A percentile compares a stretch with the other conserved stretches of the same genome.
These are phyloP conservation scores for Cornus suecica DNA, from an alignment of 148 eudicot genomes.

Conservation along the genomic window DNA sequence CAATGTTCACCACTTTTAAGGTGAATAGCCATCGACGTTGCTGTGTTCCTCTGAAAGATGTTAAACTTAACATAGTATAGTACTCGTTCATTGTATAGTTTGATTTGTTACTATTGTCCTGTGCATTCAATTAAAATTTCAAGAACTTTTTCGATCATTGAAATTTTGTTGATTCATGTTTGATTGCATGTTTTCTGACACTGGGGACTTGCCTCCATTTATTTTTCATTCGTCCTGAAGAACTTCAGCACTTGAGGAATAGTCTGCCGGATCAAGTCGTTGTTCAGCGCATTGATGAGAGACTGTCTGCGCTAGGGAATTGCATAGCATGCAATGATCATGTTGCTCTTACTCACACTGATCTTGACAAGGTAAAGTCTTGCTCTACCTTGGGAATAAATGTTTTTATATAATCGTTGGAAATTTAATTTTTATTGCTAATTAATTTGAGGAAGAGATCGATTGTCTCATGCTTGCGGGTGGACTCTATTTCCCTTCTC, in stretches of 20 bases:
- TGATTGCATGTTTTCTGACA: neutral
- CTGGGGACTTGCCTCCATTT: neutral
- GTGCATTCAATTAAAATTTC: neutral
- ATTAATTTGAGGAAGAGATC: neutral
- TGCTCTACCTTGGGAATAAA: neutral
- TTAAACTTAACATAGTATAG: too few species aligned
- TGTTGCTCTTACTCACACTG: conserved; percentile 85
- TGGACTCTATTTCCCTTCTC: neutral
- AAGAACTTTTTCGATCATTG: neutral
- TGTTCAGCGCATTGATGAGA: conserved; percentile 74
- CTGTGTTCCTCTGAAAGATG: too few species aligned
- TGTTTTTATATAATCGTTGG: neutral
- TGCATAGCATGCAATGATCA: conserved; percentile 83
- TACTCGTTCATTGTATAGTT: neutral
- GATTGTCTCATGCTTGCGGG: neutral
- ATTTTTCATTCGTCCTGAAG: conserved; percentile 20
- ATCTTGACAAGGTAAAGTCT: conserved; percentile 66
- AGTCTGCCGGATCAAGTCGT: conserved; percentile 77
- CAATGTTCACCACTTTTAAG: too few species aligned
- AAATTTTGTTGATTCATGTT: neutral
- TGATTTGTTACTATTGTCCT: neutral
- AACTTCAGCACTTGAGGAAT: conserved; percentile 81
- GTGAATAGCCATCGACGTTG: too few species aligned
- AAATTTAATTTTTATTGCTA: neutral
- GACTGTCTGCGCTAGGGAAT: conserved; percentile 71